Evolutionary conservation across 2,329 filamentous ascomycete species (phyloP).

Genomic region (Chaetoscypha palmicola): DNA sequence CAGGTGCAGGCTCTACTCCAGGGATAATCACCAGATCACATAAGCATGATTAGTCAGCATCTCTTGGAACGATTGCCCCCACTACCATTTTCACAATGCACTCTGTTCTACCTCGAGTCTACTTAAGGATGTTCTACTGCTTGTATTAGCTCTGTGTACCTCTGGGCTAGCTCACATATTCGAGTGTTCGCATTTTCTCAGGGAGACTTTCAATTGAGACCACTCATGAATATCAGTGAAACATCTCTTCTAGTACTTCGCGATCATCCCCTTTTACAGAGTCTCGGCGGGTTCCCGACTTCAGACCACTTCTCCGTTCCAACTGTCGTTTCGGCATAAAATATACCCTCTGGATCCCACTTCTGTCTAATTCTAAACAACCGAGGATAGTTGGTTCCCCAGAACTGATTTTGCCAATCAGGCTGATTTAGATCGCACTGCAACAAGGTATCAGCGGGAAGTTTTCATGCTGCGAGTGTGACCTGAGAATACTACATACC

Average conservation of each 20-base stretch:
- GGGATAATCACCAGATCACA: too few species aligned
- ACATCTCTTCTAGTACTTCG: not conserved
- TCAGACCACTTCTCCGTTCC: conserved; percentile 42
- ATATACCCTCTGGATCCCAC: conserved; percentile 40
- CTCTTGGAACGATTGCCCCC: too few species aligned
- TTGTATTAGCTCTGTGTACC: not conserved
- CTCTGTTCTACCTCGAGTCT: too few species aligned
- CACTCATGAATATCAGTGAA: too few species aligned
- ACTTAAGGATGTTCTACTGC: too few species aligned
- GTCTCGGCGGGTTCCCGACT: not conserved
- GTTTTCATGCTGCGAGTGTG: conserved; percentile 25
- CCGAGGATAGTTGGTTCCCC: conserved; percentile 37
- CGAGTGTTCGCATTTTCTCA: too few species aligned
- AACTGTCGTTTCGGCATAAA: conserved; percentile 41
- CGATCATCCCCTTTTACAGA: not conserved
- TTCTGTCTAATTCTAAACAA: conserved; percentile 40
- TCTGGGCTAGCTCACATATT: too few species aligned
- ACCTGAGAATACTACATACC: conserved; percentile 20
- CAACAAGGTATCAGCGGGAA: not conserved
- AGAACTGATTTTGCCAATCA: conserved; percentile 38
- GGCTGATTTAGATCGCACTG: conserved; percentile 22
- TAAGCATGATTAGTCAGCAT: too few species aligned
- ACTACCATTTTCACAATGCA: too few species aligned
- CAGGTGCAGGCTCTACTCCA: too few species aligned
- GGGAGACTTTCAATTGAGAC: too few species aligned